phyloP scores from a whole-genome alignment of 352 stramenopile genomes.

The Globisporangium middletonii region DNA sequence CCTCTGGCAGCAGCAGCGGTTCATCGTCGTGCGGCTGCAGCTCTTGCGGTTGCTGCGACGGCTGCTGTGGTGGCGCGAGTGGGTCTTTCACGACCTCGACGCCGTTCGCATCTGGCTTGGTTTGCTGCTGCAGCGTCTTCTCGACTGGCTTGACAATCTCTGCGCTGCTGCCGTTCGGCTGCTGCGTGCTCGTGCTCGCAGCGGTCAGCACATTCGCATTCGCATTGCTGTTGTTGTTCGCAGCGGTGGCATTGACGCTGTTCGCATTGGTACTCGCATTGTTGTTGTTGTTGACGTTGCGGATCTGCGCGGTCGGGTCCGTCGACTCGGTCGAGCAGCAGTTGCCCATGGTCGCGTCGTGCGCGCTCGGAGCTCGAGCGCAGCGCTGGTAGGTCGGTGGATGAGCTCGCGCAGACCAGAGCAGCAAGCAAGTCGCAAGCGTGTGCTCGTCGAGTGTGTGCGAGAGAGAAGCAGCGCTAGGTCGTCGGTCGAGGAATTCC shows the following conservation, averaged over 20 bases:
- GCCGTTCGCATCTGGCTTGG: neutral
- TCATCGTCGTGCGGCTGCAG: constrained; percentile 12
- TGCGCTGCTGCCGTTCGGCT: neutral
- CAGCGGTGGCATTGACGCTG: neutral
- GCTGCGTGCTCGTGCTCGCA: neutral
- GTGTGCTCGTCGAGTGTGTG: too few relatives aligned
- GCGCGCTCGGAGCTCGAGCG: neutral
- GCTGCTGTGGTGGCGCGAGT: neutral
- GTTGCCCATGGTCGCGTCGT: constrained; percentile 51
- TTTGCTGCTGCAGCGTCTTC: neutral
- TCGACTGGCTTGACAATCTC: constrained; percentile 6
- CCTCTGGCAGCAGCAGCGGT: neutral
- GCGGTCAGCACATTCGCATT: neutral
- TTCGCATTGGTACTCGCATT: neutral
- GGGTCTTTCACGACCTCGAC: constrained; percentile 8
- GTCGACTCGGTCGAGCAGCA: constrained; percentile 74
- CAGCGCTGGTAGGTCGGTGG: neutral
- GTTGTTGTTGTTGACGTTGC: neutral
- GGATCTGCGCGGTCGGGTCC: constrained; percentile 18
- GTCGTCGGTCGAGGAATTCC: too few relatives aligned
- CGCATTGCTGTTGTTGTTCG: neutral
- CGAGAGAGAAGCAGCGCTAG: too few relatives aligned
- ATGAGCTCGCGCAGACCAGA: neutral
- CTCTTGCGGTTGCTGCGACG: constrained; percentile 2
- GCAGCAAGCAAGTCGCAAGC: too few relatives aligned